A percentile compares a stretch with the other conserved stretches of the same genome.
Evolutionary conservation across 371 early-diverging fungal species (phyloP).

Genomic region (Lichtheimia ramosa): DNA sequence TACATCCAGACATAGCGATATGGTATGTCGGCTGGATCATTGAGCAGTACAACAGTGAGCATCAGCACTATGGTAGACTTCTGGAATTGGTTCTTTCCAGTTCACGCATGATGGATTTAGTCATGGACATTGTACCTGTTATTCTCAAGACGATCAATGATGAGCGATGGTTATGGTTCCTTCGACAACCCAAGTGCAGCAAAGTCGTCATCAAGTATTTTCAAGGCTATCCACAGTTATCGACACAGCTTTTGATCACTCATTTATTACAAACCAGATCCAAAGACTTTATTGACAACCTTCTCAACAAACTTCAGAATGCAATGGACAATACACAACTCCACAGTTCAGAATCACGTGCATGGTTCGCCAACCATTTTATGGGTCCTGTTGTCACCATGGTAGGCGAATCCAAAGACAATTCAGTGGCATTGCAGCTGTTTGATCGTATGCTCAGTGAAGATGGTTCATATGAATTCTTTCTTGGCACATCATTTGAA

Average conservation of each 20-base stretch:
- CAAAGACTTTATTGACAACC: not conserved
- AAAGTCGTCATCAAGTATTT: slow-evolving; percentile 26
- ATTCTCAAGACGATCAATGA: slow-evolving; percentile 14
- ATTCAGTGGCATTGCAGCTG: slow-evolving; percentile 25
- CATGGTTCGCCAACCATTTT: slow-evolving; percentile 42
- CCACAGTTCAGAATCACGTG: slow-evolving; percentile 9
- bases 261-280: not conserved
- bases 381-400: slow-evolving; percentile 19
- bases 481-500: slow-evolving; percentile 26
- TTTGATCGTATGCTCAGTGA: slow-evolving; percentile 34
- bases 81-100: not conserved
- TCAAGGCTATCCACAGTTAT: slow-evolving; percentile 27
- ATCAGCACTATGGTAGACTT: not conserved
- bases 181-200: slow-evolving; percentile 4
- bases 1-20: slow-evolving; percentile 18
- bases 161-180: slow-evolving; percentile 14
- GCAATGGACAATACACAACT: not conserved
- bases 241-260: slow-evolving; percentile 19
- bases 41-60: slow-evolving; percentile 10
- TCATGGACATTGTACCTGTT: slow-evolving; percentile 23
- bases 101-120: slow-evolving; percentile 5
- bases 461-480: slow-evolving; percentile 34
- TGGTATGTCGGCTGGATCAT: slow-evolving; percentile 29
- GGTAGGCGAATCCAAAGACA: slow-evolving; percentile 16
- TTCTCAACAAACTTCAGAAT: not conserved